Percentiles rank a stretch among this genome's conserved stretches.
phyloP scores from a whole-genome alignment of 495 filamentous ascomycete genomes.

The Chaetomidium leptoderma region DNA sequence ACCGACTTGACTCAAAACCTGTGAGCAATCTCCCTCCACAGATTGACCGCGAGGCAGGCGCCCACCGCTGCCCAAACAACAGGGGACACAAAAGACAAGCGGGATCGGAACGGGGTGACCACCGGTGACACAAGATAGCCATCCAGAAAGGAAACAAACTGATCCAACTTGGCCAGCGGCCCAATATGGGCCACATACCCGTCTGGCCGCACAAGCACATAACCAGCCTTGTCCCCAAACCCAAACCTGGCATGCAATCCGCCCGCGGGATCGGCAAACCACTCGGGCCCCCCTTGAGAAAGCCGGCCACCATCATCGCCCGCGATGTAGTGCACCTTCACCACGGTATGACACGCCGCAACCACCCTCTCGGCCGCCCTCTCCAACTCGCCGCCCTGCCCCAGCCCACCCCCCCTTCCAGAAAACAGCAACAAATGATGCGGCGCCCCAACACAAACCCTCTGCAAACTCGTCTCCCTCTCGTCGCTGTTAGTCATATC shows the following conservation, averaged over 20 bases:
- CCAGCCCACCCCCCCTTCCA: constrained; percentile 14
- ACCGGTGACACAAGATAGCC: not conserved
- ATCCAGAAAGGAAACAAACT: constrained; percentile 29
- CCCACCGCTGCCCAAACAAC: not conserved
- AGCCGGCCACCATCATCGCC: constrained; percentile 7
- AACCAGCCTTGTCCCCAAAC: constrained; percentile 28
- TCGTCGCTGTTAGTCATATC: not conserved
- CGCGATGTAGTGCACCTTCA: constrained; percentile 20
- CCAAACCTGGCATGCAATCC: constrained; percentile 35
- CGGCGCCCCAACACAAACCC: constrained; percentile 23
- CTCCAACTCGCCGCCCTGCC: constrained; percentile 17
- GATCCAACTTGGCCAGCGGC: constrained; percentile 24
- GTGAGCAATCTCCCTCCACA: not conserved
- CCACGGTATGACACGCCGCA: constrained; percentile 11
- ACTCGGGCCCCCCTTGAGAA: not conserved
- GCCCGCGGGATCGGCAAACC: constrained; percentile 30
- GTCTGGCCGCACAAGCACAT: constrained; percentile 42
- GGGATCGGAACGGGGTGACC: not conserved
- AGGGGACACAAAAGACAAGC: not conserved
- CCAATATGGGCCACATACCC: constrained; percentile 40
- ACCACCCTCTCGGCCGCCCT: constrained; percentile 18
- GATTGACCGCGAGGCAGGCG: not conserved
- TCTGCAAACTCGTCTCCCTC: constrained; percentile 26
- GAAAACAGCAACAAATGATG: constrained; percentile 38
- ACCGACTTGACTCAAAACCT: not conserved